Base-by-base conservation (phyloP, 164 flowering plant genomes). In the Pachysandra terminalis region DNA sequence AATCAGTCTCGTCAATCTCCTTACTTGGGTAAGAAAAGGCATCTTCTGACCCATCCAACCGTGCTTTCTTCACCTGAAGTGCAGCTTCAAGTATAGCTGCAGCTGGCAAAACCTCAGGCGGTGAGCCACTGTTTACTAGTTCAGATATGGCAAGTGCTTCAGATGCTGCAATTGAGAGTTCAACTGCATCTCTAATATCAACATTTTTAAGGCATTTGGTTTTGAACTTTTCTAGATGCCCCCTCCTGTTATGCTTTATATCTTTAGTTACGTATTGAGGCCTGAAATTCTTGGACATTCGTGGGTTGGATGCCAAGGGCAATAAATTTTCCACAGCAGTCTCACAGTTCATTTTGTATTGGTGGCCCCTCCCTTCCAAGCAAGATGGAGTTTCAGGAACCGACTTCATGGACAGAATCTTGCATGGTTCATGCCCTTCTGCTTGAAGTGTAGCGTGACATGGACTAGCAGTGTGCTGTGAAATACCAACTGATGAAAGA, bases 141-240 rank as follows among this genome's bases (percentile, higher is more conserved):
- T 89, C 94, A 79, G 90, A 86, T 71, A 93, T 87, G 61, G 75
- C 84, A 65, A 90, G 67, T 59, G 98, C 96, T 76, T 93, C 98
- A 56, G 97, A 90, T 74, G 97, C 98, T 63, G 90, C 87, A 78
- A 89, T 71, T 65, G 89, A 80, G 59, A 89, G 83, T 73, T 93
- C 96, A 68, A 90, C 80, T 22, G 87, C 86, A 78, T 81, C 83
- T 68, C 58, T 22, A 9, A 81, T 56, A 63, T 84, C 84, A 67
- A 69, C 66, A 69, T 52, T 74, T 56, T 73, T 63, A 21, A 48
- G 69, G 58, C 19, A 54, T 40, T 61, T 64, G 49, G 17, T 40
- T 25, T 69, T 56, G 19, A 19, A 35, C 37, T 73, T 75, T 65
- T 67, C 71, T 65, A 70, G 66, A 74, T 41, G 48, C 52, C 32